Percentiles rank a stretch among this genome's conserved stretches.
Evolutionary conservation across 1,284 basidiomycete species (phyloP).

Genomic region (Salmacisia buchloeana): DNA sequence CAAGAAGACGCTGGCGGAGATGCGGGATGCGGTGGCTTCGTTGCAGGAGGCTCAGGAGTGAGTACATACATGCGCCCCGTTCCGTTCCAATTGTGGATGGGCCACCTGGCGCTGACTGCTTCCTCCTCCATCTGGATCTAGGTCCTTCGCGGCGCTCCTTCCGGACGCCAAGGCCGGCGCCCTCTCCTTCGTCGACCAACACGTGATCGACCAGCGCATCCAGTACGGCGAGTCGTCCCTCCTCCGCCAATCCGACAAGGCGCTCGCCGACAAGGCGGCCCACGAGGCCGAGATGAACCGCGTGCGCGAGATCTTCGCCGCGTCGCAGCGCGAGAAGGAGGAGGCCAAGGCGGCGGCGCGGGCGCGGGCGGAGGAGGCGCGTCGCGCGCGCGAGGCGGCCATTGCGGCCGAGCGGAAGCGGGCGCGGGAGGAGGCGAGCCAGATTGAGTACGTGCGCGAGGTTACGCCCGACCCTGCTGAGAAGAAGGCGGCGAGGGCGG

Average conservation of each 20-base stretch:
- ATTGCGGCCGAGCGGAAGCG: slow-evolving; percentile 37
- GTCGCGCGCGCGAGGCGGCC: slow-evolving; percentile 31
- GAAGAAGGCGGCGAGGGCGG: slow-evolving; percentile 17
- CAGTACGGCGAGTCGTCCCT: slow-evolving; percentile 43
- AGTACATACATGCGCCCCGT: neutral
- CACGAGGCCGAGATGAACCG: slow-evolving; percentile 29
- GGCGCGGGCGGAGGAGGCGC: slow-evolving; percentile 35
- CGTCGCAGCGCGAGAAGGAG: slow-evolving; percentile 35
- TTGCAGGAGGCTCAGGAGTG: slow-evolving; percentile 25
- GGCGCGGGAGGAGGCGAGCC: slow-evolving; percentile 35
- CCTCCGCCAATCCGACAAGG: slow-evolving; percentile 26
- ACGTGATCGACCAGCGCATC: slow-evolving; percentile 46
- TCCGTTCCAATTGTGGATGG: neutral
- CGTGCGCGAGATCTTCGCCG: slow-evolving; percentile 27
- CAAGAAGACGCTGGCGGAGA: slow-evolving; percentile 25
- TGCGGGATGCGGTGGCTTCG: slow-evolving; percentile 32
- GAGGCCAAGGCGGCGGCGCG: slow-evolving; percentile 31
- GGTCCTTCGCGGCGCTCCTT: slow-evolving; percentile 21
- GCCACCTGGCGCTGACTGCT: neutral
- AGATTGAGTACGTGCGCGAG: slow-evolving; percentile 41
- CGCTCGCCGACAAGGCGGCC: slow-evolving; percentile 31
- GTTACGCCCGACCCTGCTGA: slow-evolving; percentile 22
- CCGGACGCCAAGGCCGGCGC: slow-evolving; percentile 33
- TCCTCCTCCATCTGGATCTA: neutral
- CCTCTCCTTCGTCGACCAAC: slow-evolving; percentile 40